Percentiles rank a stretch among this genome's conserved stretches.
phyloP scores from a whole-genome alignment of 2,329 filamentous ascomycete species.

The Aspergillus spinulosporus region DNA sequence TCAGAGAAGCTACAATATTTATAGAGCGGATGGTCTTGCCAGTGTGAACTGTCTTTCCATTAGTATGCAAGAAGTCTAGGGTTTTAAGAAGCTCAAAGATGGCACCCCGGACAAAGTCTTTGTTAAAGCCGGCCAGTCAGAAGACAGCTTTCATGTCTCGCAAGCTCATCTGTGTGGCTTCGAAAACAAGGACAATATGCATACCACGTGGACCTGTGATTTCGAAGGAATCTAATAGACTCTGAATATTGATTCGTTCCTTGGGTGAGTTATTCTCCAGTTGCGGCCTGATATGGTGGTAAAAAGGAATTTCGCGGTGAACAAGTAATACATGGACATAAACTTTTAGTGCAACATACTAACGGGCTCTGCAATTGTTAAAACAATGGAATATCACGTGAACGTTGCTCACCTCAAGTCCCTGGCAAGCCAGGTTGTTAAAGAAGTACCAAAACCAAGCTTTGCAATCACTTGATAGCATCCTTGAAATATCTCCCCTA shows the following conservation, averaged over 20 bases:
- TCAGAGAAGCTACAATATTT: background rate
- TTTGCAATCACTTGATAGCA: conserved; percentile 32
- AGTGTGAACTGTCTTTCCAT: conserved; percentile 32
- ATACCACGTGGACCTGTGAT: conserved; percentile 27
- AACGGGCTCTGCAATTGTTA: conserved; percentile 19
- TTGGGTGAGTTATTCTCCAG: conserved; percentile 21
- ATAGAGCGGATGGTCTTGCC: conserved; percentile 20
- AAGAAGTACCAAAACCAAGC: conserved; percentile 32
- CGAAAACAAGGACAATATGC: conserved; percentile 33
- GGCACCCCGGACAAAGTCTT: conserved; percentile 24
- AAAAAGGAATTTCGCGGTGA: conserved; percentile 31
- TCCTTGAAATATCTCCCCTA: conserved; percentile 28
- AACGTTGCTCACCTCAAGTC: conserved; percentile 23
- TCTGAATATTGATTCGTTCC: conserved; percentile 31
- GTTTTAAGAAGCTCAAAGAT: conserved; percentile 29
- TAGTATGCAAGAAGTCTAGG: conserved; percentile 34
- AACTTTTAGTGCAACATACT: conserved; percentile 28
- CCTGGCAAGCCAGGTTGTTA: conserved; percentile 32
- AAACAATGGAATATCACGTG: background rate
- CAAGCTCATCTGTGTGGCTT: conserved; percentile 31
- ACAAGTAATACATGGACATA: conserved; percentile 25
- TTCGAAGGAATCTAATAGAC: conserved; percentile 35
- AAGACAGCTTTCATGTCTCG: conserved; percentile 24
- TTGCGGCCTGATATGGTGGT: conserved; percentile 27
- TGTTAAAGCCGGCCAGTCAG: conserved; percentile 22